Evolutionary conservation across 2,329 filamentous ascomycete genomes (phyloP).

Genomic region (Exophiala sideris): DNA sequence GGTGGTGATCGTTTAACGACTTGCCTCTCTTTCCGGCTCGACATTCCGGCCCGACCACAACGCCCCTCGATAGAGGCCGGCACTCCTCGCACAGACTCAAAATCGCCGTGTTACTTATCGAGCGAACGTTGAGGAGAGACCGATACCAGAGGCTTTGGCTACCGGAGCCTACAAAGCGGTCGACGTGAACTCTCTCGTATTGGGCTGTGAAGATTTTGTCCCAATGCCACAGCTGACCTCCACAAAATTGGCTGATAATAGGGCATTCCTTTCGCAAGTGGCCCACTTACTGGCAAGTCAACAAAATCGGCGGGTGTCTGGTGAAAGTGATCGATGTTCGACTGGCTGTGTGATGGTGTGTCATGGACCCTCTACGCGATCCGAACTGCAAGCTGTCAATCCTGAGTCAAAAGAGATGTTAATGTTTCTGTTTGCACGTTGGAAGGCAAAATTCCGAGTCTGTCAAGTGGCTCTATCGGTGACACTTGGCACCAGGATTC

Average conservation of each 20-base stretch:
- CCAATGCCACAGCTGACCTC: not conserved
- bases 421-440: not conserved
- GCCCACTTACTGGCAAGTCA: no score
- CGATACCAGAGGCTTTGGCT: no score
- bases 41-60: conserved; percentile 3
- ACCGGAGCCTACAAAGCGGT: no score
- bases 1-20: conserved; percentile 3
- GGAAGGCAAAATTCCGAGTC: not conserved
- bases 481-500: not conserved
- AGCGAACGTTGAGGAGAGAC: no score
- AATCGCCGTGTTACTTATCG: no score
- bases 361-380: no score
- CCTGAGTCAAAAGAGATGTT: not conserved
- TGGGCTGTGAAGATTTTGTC: not conserved
- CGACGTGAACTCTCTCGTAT: not conserved
- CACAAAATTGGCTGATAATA: not conserved
- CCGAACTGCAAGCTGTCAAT: not conserved
- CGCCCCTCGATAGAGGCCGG: not conserved
- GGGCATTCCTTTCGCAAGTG: no score
- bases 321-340: no score
- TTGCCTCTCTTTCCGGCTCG: conserved; percentile 12
- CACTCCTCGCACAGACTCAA: not conserved
- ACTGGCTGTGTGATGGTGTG: no score
- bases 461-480: not conserved
- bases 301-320: no score